Evolutionary conservation across 2,329 filamentous ascomycete genomes (phyloP).

Genomic region (Hymenoscyphus fructigenus): DNA sequence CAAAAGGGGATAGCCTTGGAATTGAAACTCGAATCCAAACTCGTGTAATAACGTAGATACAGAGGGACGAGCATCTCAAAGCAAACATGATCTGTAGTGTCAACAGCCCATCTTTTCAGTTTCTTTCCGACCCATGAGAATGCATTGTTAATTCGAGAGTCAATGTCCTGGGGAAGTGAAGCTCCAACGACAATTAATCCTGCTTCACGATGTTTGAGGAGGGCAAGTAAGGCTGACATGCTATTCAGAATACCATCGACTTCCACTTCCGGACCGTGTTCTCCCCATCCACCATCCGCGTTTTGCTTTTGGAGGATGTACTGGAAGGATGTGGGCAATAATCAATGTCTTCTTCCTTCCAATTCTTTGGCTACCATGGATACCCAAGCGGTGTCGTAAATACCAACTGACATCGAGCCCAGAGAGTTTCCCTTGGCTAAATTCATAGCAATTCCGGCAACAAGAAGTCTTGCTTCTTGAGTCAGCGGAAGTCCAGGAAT

Average conservation of each 20-base stretch:
- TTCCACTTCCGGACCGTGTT: not conserved
- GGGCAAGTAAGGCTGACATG: not conserved
- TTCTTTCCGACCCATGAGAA: not conserved
- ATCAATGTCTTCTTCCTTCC: not conserved
- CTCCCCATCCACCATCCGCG: not conserved
- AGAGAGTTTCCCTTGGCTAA: not conserved
- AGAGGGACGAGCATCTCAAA: slow-evolving; percentile 6
- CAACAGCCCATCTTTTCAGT: not conserved
- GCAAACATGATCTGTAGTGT: not conserved
- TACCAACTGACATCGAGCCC: not conserved
- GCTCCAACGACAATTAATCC: not conserved
- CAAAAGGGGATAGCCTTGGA: not conserved
- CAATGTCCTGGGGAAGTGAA: not conserved
- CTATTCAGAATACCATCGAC: not conserved
- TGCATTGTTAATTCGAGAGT: not conserved
- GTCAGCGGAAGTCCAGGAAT: not conserved
- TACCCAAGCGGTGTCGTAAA: not conserved
- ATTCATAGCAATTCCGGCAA: not conserved
- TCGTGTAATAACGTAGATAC: not conserved
- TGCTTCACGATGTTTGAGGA: not conserved
- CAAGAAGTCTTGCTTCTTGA: not conserved
- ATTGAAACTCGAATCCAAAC: not conserved
- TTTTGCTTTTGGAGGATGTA: not conserved
- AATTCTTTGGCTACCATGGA: slow-evolving; percentile 3
- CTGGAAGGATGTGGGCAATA: not conserved